Evolutionary conservation across 495 filamentous ascomycete genomes (phyloP).

Genomic region (Xeromyces bisporus): DNA sequence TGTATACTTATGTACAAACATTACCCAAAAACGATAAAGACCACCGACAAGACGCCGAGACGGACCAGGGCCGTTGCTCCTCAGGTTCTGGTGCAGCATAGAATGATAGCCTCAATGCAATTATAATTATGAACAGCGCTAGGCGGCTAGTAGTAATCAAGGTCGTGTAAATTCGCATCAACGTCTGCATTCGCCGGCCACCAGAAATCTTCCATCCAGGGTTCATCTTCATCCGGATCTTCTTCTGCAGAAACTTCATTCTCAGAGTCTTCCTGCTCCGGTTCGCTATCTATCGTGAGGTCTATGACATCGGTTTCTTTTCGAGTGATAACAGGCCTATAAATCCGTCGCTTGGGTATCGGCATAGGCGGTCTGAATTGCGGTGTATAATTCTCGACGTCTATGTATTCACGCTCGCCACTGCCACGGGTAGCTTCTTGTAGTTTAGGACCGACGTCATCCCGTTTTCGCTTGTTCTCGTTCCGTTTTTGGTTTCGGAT

Average conservation of each 20-base stretch:
- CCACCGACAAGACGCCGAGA: too few species aligned
- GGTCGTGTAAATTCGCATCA: slow-evolving; percentile 15
- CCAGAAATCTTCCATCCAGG: slow-evolving; percentile 29
- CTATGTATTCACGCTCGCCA: slow-evolving; percentile 2
- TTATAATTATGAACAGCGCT: too few species aligned
- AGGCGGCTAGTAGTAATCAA: slow-evolving; percentile 1
- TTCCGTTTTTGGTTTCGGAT: slow-evolving; percentile 13
- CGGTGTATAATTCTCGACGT: slow-evolving; percentile 10
- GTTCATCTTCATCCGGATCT: slow-evolving; percentile 2
- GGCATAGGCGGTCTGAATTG: slow-evolving; percentile 3
- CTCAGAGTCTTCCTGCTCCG: slow-evolving; percentile 4
- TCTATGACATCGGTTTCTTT: slow-evolving; percentile 12
- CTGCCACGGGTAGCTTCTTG: neutral
- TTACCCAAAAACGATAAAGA: too few species aligned
- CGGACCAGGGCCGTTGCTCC: too few species aligned
- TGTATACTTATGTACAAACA: too few species aligned
- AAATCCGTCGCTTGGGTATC: slow-evolving; percentile 4
- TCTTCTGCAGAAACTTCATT: neutral
- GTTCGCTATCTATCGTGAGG: slow-evolving; percentile 16
- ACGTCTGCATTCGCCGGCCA: slow-evolving; percentile 21
- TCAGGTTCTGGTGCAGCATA: too few species aligned
- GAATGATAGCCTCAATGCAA: too few species aligned
- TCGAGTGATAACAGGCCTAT: slow-evolving; percentile 2
- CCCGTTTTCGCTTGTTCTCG: slow-evolving; percentile 6
- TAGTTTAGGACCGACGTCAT: slow-evolving; percentile 1